Percentiles rank a stretch among this genome's conserved stretches.
Conservation (phyloP, 2,329 filamentous ascomycete species). For the Helminthosporium solani region DNA sequence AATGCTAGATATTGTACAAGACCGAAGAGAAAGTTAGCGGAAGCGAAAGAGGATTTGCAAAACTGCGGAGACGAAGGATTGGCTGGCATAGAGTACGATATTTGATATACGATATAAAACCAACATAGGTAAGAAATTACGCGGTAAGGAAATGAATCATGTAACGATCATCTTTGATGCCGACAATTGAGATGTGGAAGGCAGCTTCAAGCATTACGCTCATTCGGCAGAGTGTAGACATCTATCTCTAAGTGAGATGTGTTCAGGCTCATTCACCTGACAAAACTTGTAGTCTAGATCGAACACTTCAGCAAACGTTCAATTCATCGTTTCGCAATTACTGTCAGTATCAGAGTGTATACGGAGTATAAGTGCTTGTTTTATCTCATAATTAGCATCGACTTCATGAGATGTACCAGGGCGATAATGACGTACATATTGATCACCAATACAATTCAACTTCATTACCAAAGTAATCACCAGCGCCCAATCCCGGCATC, state of each 20-base stretch:
- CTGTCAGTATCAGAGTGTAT: too few relatives aligned
- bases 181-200: constrained; percentile 18
- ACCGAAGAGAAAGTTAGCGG: constrained; percentile 14
- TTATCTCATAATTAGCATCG: too few relatives aligned
- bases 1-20: constrained; percentile 24
- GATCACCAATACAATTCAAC: constrained; percentile 4
- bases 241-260: too few relatives aligned
- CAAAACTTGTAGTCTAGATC: too few relatives aligned
- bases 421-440: too few relatives aligned
- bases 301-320: too few relatives aligned
- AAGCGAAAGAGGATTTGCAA: constrained; percentile 10
- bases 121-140: constrained; percentile 11
- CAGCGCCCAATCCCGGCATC: constrained; percentile 46
- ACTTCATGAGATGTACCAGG: too few relatives aligned
- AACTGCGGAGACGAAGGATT: constrained; percentile 7
- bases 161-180: constrained; percentile 24
- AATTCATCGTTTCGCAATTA: too few relatives aligned
- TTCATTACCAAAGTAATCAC: constrained; percentile 47
- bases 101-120: too few relatives aligned
- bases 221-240: background rate
- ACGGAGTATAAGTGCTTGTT: too few relatives aligned
- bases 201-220: constrained; percentile 16
- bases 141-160: constrained; percentile 27
- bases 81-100: constrained; percentile 8
- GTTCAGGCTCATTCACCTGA: too few relatives aligned